Evolutionary conservation across 2,329 filamentous ascomycete species (phyloP).

Genomic region (Beauveria sp.): DNA sequence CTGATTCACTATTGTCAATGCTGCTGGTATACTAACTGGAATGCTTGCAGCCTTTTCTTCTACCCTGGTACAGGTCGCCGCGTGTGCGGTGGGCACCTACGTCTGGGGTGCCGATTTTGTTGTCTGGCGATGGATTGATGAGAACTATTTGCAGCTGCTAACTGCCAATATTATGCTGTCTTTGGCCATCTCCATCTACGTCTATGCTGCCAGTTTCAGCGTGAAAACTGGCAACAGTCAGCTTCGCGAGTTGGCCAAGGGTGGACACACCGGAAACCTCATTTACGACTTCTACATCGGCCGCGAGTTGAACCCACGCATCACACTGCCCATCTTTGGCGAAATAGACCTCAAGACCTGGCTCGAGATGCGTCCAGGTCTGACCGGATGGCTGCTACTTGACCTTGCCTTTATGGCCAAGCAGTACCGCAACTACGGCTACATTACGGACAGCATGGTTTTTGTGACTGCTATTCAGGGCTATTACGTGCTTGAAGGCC

Average conservation of each 20-base stretch:
- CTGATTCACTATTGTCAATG: no score
- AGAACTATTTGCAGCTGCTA: slow-evolving; percentile 78
- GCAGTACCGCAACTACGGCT: slow-evolving; percentile 76
- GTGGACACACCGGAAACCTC: slow-evolving; percentile 71
- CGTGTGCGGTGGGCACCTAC: slow-evolving; percentile 63
- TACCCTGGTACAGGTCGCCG: slow-evolving; percentile 59
- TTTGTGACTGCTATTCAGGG: slow-evolving; percentile 67
- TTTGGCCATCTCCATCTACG: slow-evolving; percentile 60
- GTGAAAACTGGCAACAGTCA: slow-evolving; percentile 64
- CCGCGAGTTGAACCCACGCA: slow-evolving; percentile 83
- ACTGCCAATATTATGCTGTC: slow-evolving; percentile 73
- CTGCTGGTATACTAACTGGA: accelerated
- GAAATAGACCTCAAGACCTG: slow-evolving; percentile 83
- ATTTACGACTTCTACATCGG: slow-evolving; percentile 95
- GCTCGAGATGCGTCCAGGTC: slow-evolving; percentile 77
- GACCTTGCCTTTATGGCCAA: slow-evolving; percentile 76
- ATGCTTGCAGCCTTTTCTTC: slow-evolving; percentile 57
- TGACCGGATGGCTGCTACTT: slow-evolving; percentile 77
- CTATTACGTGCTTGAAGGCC: slow-evolving; percentile 73
- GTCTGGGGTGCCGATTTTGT: slow-evolving; percentile 69
- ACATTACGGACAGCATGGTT: slow-evolving; percentile 74
- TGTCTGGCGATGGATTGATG: slow-evolving; percentile 82
- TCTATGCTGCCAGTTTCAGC: slow-evolving; percentile 71
- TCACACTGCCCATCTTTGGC: slow-evolving; percentile 67
- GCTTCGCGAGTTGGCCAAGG: slow-evolving; percentile 67